These are phyloP conservation scores for Cryptococcus floricola DNA, from an alignment of 1,284 basidiomycete genomes.

Conservation along the genomic window DNA sequence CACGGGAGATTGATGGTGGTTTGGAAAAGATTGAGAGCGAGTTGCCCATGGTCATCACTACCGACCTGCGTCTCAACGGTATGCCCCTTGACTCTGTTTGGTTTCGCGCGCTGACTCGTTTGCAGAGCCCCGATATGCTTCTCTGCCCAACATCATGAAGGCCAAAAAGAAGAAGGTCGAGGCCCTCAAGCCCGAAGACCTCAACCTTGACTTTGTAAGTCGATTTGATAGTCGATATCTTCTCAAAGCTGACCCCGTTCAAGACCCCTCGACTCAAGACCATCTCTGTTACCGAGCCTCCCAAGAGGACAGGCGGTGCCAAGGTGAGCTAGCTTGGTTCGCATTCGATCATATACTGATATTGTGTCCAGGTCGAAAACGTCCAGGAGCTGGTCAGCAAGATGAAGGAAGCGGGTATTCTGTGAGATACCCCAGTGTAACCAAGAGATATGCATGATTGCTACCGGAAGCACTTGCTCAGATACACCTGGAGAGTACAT, in stretches of 20 bases:
- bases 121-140: constrained; percentile 87
- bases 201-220: constrained; percentile 57
- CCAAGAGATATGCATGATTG: background rate
- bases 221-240: background rate
- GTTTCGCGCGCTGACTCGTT: constrained; percentile 41
- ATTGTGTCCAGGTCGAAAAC: constrained; percentile 59
- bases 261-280: constrained; percentile 73
- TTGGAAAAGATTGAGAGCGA: constrained; percentile 75
- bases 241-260: constrained; percentile 1
- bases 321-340: constrained; percentile 59
- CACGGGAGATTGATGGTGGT: constrained; percentile 93
- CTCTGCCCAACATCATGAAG: constrained; percentile 94
- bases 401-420: constrained; percentile 83
- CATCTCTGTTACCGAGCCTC: constrained; percentile 85
- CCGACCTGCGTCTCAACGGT: constrained; percentile 68
- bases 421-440: constrained; percentile 30
- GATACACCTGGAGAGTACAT: background rate
- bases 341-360: background rate
- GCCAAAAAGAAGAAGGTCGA: constrained; percentile 98
- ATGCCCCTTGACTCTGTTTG: background rate
- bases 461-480: background rate
- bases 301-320: constrained; percentile 82
- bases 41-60: constrained; percentile 85
- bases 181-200: constrained; percentile 73
- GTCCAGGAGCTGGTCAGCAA: constrained; percentile 89